phyloP scores from a whole-genome alignment of 2,329 filamentous ascomycete species.

The Alternaria triticimaculans region DNA sequence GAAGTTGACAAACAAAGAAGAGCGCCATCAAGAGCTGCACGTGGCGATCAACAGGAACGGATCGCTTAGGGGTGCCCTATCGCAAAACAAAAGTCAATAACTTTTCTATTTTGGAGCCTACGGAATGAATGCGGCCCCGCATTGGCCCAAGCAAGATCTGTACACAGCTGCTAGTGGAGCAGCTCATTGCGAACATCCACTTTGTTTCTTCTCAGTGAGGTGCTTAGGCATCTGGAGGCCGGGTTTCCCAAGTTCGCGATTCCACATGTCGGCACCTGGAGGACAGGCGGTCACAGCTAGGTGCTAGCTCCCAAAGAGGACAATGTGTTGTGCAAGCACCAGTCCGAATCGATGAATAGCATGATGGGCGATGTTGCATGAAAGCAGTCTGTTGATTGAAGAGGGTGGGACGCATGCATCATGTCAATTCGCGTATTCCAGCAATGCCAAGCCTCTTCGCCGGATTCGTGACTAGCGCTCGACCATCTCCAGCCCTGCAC shows the following conservation, averaged over 20 bases:
- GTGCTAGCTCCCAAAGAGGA: background rate
- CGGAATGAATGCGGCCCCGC: background rate
- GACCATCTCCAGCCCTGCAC: background rate
- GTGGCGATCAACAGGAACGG: slow-evolving; percentile 27
- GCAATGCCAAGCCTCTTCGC: background rate
- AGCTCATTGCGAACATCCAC: background rate
- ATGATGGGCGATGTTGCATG: background rate
- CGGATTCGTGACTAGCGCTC: background rate
- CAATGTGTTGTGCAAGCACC: background rate
- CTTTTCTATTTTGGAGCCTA: slow-evolving; percentile 2
- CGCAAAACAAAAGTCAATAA: slow-evolving; percentile 35
- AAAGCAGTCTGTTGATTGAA: background rate
- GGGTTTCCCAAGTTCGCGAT: background rate
- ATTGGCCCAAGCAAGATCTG: background rate
- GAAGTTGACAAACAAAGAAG: slow-evolving; percentile 43
- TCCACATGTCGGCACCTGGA: background rate
- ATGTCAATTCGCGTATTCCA: background rate
- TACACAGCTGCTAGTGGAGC: background rate
- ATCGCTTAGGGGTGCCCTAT: slow-evolving; percentile 14
- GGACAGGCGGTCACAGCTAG: background rate
- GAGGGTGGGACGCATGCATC: background rate
- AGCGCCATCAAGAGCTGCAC: slow-evolving; percentile 16
- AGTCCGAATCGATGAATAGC: background rate
- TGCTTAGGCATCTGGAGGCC: background rate
- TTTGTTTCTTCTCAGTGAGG: background rate